Percentiles rank a stretch among this genome's conserved stretches.
phyloP scores from a whole-genome alignment of 495 filamentous ascomycete species.

The Podospora conica region DNA sequence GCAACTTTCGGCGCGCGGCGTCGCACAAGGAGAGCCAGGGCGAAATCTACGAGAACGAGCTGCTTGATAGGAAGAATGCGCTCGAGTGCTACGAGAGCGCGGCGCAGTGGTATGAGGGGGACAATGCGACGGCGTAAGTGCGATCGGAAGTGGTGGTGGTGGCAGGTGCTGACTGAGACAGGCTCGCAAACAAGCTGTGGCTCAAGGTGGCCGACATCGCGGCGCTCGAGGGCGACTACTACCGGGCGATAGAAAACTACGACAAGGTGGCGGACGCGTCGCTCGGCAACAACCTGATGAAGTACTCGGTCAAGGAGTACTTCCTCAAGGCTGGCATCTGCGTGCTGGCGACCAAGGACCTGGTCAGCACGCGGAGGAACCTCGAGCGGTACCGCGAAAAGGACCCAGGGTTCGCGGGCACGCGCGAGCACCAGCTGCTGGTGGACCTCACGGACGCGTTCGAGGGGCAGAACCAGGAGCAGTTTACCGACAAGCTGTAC shows the following conservation, averaged over 20 bases:
- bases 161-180: slow-evolving; percentile 31
- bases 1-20: slow-evolving; percentile 83
- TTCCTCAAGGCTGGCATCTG: slow-evolving; percentile 86
- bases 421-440: slow-evolving; percentile 73
- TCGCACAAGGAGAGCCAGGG: slow-evolving; percentile 80
- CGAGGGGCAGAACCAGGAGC: slow-evolving; percentile 67
- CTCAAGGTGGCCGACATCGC: slow-evolving; percentile 84
- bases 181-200: slow-evolving; percentile 82
- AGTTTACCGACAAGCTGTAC: slow-evolving; percentile 78
- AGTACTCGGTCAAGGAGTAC: slow-evolving; percentile 88
- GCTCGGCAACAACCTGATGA: slow-evolving; percentile 77
- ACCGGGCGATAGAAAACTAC: slow-evolving; percentile 70
- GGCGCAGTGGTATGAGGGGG: slow-evolving; percentile 78
- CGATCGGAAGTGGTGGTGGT: neutral
- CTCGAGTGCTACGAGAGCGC: slow-evolving; percentile 73
- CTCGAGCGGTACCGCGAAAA: slow-evolving; percentile 76
- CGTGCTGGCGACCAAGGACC: slow-evolving; percentile 68
- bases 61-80: slow-evolving; percentile 69
- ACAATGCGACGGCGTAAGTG: slow-evolving; percentile 77
- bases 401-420: slow-evolving; percentile 66
- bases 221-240: slow-evolving; percentile 73
- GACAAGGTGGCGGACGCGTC: slow-evolving; percentile 69
- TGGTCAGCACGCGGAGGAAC: slow-evolving; percentile 68
- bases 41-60: slow-evolving; percentile 72
- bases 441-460: slow-evolving; percentile 65